These are phyloP conservation scores for Chamaecyparis obtusa DNA, from an alignment of 75 land plant species.

Conservation along the genomic window DNA sequence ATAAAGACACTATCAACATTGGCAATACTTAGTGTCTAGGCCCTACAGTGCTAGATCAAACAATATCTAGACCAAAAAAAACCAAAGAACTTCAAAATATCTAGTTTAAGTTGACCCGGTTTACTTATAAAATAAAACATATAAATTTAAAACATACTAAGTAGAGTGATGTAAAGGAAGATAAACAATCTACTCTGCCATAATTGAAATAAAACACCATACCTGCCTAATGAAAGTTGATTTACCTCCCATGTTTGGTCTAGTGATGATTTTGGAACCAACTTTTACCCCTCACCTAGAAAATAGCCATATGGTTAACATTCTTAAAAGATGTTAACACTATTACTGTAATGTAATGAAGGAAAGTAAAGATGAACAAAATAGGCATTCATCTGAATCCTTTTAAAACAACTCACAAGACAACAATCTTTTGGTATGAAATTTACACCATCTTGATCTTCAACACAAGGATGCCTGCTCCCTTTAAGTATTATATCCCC, in stretches of 20 bases:
- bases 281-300: slow-evolving; percentile 84
- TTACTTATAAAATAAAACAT: background rate
- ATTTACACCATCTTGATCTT: slow-evolving; percentile 97
- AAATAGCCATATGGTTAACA: background rate
- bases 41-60: background rate
- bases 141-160: background rate
- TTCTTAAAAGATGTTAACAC: slow-evolving; percentile 1
- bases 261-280: slow-evolving; percentile 98
- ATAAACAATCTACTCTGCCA: background rate
- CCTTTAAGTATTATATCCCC: slow-evolving; percentile 93
- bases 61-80: background rate
- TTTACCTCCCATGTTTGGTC: slow-evolving; percentile 99
- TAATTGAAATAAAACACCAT: background rate
- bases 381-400: slow-evolving; percentile 3
- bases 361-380: background rate
- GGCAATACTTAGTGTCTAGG: background rate
- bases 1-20: background rate
- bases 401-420: slow-evolving; percentile 51
- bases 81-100: background rate
- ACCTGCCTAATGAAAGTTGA: slow-evolving; percentile 99
- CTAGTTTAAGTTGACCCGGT: background rate
- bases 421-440: slow-evolving; percentile 96
- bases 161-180: background rate
- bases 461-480: slow-evolving; percentile 98
- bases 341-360: background rate